Evolutionary conservation across 2,329 filamentous ascomycete genomes (phyloP).

Genomic region (Trichoderma cornu-damae): DNA sequence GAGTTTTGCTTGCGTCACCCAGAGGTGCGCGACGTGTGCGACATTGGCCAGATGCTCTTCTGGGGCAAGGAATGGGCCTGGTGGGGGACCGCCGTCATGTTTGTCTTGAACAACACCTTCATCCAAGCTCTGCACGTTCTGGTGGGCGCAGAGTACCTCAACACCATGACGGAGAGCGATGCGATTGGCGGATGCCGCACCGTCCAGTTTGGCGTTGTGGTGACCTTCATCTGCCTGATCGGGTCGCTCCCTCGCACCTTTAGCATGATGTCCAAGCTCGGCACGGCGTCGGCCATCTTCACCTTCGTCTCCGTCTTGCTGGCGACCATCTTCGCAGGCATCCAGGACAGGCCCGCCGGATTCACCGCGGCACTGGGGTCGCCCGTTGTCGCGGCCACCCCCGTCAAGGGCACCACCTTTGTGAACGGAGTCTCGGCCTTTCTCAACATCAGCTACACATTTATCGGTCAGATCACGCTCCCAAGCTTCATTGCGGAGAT

Average conservation of each 20-base stretch:
- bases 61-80: slow-evolving; percentile 73
- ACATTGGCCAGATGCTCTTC: slow-evolving; percentile 93
- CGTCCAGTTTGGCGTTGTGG: slow-evolving; percentile 70
- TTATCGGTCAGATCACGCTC: slow-evolving; percentile 91
- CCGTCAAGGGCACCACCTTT: slow-evolving; percentile 67
- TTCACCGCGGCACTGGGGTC: slow-evolving; percentile 57
- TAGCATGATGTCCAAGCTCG: slow-evolving; percentile 70
- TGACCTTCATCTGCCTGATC: slow-evolving; percentile 69
- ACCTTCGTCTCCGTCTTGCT: slow-evolving; percentile 86
- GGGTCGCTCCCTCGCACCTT: slow-evolving; percentile 85
- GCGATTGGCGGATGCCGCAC: slow-evolving; percentile 64
- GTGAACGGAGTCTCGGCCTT: slow-evolving; percentile 81
- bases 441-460: slow-evolving; percentile 93
- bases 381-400: slow-evolving; percentile 63
- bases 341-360: slow-evolving; percentile 67
- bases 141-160: slow-evolving; percentile 79
- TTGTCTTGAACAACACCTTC: slow-evolving; percentile 89
- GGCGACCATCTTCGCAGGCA: slow-evolving; percentile 73
- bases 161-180: slow-evolving; percentile 72
- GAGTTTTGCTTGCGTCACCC: slow-evolving; percentile 88
- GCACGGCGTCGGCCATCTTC: slow-evolving; percentile 74
- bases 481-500: slow-evolving; percentile 96
- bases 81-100: slow-evolving; percentile 74
- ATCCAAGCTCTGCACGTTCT: slow-evolving; percentile 80
- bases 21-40: slow-evolving; percentile 86